Percentiles rank a stretch among this genome's conserved stretches.
Evolutionary conservation across 106 monocot species (phyloP).

Genomic region (Dendrobium officinale): DNA sequence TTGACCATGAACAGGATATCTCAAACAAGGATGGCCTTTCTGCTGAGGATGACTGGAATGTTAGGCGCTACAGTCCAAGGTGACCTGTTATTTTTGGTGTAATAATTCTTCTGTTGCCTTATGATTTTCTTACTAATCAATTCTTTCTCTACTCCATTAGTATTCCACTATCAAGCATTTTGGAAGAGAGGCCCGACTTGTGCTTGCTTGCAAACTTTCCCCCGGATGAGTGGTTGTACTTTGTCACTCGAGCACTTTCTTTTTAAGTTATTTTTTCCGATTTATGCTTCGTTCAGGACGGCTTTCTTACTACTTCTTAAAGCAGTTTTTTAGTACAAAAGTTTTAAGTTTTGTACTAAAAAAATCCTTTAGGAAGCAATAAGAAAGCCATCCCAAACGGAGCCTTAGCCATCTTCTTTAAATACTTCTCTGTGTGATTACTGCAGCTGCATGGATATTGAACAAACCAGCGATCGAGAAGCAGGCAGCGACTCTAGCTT

Average conservation of each 20-base stretch:
- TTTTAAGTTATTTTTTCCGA: not conserved
- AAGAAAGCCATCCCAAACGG: no score
- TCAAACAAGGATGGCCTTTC: conserved; percentile 63
- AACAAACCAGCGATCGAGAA: conserved; percentile 23
- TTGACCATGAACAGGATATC: conserved; percentile 30
- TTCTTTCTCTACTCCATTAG: conserved; percentile 11
- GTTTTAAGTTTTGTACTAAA: no score
- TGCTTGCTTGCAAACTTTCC: conserved; percentile 41
- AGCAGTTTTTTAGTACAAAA: no score
- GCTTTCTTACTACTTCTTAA: no score
- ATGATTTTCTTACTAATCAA: not conserved
- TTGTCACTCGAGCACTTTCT: not conserved
- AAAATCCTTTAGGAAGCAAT: no score
- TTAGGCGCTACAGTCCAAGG: conserved; percentile 35
- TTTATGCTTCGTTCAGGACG: no score
- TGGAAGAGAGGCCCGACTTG: conserved; percentile 39
- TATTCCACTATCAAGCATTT: conserved; percentile 25
- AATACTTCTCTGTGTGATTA: conserved; percentile 3
- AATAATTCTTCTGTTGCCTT: not conserved
- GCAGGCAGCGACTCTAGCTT: conserved; percentile 22
- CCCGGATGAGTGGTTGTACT: conserved; percentile 22
- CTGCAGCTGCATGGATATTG: conserved; percentile 28
- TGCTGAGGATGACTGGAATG: conserved; percentile 38
- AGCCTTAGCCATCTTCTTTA: not conserved
- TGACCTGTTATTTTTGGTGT: conserved; percentile 2